Conservation (phyloP, 176 grass and related monocot genomes). For the Raddia guianensis region DNA sequence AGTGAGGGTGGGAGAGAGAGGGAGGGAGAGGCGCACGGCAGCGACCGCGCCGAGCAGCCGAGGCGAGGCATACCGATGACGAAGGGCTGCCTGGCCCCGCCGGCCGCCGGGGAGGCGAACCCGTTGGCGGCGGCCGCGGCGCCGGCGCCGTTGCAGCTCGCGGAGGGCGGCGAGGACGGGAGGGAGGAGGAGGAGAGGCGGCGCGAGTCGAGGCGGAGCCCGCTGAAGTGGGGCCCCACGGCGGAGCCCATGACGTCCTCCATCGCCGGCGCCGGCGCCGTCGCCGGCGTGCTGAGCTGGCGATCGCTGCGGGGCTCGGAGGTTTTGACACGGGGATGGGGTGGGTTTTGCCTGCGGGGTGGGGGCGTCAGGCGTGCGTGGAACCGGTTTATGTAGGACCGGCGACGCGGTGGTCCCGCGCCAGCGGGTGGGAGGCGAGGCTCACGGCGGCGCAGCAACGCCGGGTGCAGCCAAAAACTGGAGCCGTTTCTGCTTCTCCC, state of each 20-base stretch:
- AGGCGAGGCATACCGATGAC: slow-evolving; percentile 65
- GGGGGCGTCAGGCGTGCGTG: background rate
- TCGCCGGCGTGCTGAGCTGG: slow-evolving; percentile 42
- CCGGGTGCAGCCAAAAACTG: background rate
- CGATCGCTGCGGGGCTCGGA: slow-evolving; percentile 44
- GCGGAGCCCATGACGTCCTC: slow-evolving; percentile 57
- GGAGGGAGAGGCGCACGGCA: background rate
- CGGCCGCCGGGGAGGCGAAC: slow-evolving; percentile 15
- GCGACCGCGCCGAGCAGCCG: background rate
- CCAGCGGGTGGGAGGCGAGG: background rate
- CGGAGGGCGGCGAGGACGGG: slow-evolving; percentile 56
- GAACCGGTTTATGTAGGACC: slow-evolving; percentile 29
- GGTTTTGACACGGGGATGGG: slow-evolving; percentile 63
- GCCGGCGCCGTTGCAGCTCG: slow-evolving; percentile 25
- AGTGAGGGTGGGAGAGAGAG: background rate
- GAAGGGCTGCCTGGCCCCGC: slow-evolving; percentile 57
- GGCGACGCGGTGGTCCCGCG: background rate
- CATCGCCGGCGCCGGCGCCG: slow-evolving; percentile 30
- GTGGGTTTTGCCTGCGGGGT: slow-evolving; percentile 42
- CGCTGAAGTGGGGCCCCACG: slow-evolving; percentile 83
- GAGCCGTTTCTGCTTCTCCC: background rate
- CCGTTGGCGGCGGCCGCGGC: background rate
- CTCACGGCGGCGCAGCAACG: background rate
- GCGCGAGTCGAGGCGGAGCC: slow-evolving; percentile 69
- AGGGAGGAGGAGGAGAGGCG: slow-evolving; percentile 58